These are phyloP conservation scores for Entomortierella parvispora DNA, from an alignment of 192 early-diverging fungal genomes.

Conservation along the genomic window DNA sequence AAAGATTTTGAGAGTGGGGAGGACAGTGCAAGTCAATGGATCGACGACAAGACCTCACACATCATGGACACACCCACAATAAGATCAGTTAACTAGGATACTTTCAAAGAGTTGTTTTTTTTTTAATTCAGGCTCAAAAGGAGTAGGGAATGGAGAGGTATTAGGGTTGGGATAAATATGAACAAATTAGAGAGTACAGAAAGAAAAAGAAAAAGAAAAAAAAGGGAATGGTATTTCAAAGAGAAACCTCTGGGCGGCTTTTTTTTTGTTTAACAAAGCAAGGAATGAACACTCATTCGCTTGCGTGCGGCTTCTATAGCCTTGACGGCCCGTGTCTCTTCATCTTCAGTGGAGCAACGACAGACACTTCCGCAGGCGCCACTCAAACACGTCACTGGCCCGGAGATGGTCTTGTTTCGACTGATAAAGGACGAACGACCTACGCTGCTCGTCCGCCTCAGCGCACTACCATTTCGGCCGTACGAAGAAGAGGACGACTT, in stretches of 20 bases:
- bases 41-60: too few species aligned
- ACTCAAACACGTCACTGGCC: conserved; percentile 22
- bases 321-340: conserved; percentile 42
- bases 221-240: too few species aligned
- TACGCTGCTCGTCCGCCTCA: conserved; percentile 30
- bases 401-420: background rate
- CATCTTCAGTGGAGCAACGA: conserved; percentile 44
- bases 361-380: conserved; percentile 46
- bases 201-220: background rate
- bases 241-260: too few species aligned
- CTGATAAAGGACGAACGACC: conserved; percentile 27
- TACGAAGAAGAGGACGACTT: background rate
- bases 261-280: conserved; percentile 26
- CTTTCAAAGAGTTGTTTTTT: too few species aligned
- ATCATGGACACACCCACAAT: too few species aligned
- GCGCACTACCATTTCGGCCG: background rate
- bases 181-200: background rate
- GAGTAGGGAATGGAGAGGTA: too few species aligned
- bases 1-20: too few species aligned
- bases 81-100: too few species aligned
- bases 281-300: conserved; percentile 47
- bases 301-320: conserved; percentile 52
- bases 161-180: background rate
- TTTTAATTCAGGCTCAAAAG: too few species aligned
- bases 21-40: too few species aligned